These are phyloP conservation scores for Xylaria nigripes DNA, from an alignment of 495 filamentous ascomycete species.

Conservation along the genomic window DNA sequence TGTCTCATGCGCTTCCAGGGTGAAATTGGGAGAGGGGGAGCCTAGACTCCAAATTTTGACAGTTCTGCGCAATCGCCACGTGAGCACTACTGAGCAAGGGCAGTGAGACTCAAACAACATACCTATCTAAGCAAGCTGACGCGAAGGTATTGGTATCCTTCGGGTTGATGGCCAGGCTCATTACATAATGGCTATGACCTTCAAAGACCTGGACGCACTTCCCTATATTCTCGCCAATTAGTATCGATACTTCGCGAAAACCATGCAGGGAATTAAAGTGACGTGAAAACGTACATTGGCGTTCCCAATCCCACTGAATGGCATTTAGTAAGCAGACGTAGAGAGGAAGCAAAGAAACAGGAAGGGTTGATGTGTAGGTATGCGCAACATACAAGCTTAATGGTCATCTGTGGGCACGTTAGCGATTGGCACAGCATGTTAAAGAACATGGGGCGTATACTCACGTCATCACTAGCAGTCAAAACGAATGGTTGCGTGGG, in stretches of 20 bases:
- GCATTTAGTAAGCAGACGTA: not conserved
- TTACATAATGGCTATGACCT: conserved; percentile 96
- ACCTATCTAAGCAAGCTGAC: conserved; percentile 78
- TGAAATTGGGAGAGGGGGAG: conserved; percentile 83
- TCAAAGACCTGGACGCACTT: conserved; percentile 98
- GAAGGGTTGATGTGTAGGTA: not conserved
- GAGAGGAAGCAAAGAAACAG: not conserved
- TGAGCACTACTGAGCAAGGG: not conserved
- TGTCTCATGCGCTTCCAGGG: conserved; percentile 92
- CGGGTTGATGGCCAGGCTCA: conserved; percentile 99
- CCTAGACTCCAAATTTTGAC: conserved; percentile 99
- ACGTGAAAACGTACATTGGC: conserved; percentile 48
- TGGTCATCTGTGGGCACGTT: conserved; percentile 58
- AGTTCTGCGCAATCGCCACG: conserved; percentile 43
- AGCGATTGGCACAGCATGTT: not conserved
- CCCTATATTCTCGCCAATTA: conserved; percentile 24
- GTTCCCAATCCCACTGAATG: conserved; percentile 89
- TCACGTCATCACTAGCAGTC: conserved; percentile 98
- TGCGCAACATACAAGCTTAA: conserved; percentile 53
- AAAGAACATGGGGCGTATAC: conserved; percentile 54
- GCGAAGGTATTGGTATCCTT: conserved; percentile 98
- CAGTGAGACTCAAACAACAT: not conserved
- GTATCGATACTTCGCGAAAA: not conserved
- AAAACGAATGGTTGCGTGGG: conserved; percentile 93
- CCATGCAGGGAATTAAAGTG: not conserved